phyloP scores from a whole-genome alignment of 1,139 yeast genomes.

The Candida pseudocylindracea region DNA sequence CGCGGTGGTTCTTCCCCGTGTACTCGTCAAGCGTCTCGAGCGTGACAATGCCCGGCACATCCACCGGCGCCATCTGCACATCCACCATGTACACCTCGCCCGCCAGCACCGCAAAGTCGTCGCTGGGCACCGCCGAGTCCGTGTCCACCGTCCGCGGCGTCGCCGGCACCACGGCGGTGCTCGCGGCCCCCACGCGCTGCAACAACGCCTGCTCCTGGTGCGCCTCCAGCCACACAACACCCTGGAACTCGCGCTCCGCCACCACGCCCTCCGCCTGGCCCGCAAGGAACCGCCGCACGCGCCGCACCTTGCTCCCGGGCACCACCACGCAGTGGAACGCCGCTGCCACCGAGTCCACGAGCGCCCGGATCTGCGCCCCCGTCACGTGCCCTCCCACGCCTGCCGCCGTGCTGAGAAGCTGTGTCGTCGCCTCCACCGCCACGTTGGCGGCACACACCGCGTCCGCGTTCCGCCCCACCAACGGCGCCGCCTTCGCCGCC shows the following conservation, averaged over 20 bases:
- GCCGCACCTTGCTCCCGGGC: constrained; percentile 83
- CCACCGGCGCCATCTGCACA: constrained; percentile 54
- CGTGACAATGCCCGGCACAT: constrained; percentile 39
- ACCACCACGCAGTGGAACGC: constrained; percentile 65
- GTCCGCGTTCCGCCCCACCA: constrained; percentile 72
- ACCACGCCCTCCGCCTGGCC: constrained; percentile 89
- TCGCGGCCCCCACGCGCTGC: constrained; percentile 8
- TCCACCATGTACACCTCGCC: constrained; percentile 85
- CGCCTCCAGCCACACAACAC: constrained; percentile 77
- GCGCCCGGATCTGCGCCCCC: constrained; percentile 43
- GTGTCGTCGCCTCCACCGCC: constrained; percentile 65
- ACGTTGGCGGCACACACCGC: constrained; percentile 75
- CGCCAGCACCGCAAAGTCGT: constrained; percentile 45
- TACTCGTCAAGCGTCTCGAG: constrained; percentile 41
- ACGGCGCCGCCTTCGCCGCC: constrained; percentile 28
- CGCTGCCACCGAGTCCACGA: constrained; percentile 67
- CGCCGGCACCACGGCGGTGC: constrained; percentile 7
- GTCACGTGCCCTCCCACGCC: constrained; percentile 25
- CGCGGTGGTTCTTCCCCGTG: constrained; percentile 7
- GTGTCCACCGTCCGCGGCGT: constrained; percentile 6
- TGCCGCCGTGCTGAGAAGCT: constrained; percentile 51
- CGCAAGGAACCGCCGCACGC: constrained; percentile 79
- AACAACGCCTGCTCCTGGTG: constrained; percentile 50
- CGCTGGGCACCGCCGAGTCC: constrained; percentile 40
- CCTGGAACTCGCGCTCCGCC: constrained; percentile 81